Evolutionary conservation across 768 basidiomycete genomes (phyloP), one percentile per base, ranked within the genome.

Genomic region (Gloeophyllum trabeum): DNA sequence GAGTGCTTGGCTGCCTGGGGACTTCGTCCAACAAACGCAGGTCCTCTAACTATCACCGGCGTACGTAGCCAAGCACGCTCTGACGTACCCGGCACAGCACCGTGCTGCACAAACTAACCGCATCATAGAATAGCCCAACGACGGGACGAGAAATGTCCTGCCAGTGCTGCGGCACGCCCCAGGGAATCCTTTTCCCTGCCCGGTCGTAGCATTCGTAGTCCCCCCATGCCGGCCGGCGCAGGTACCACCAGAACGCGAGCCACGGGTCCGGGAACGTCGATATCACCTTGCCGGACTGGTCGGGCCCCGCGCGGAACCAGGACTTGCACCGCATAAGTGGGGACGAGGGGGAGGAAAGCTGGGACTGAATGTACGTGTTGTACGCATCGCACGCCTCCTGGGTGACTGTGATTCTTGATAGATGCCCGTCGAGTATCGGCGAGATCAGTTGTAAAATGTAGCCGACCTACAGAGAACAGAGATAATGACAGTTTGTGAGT

Each of bases 221-320:
- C 24, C 30, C 54, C 70, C 69, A 76, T 23, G 51, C 50, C 5
- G 66, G 66, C 21, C 45, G 51, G 20, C 67, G 64, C 36, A 56
- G 57, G 35, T 70, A 56, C 71, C 72, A 74, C 74, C 74, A 76
- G 50, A 73, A 71, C 24, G 70, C 54, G 7, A 56, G 43, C 36
- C 70, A 64, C 6, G 70, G 65, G 10, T 76, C 77, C 34, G 76
- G 77, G 56, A 76, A 79, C 7, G 65, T 71, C 14, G 64, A 65
- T 21, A 69, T 47, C 37, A 69, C 66, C 50, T 66, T 69, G 7
- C 62, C 64, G 10, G 45, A 47, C 37, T 41, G 25, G 56, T 58
- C 62, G 36, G 39, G n/a, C 16, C 56, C 59, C 39, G 45, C 64
- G 57, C 60, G 61, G 53, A 79, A 79, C 52, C 70, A 77, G 36